Base-by-base conservation (phyloP, 116 monocot genomes). In the Dioscorea cayenensis region DNA sequence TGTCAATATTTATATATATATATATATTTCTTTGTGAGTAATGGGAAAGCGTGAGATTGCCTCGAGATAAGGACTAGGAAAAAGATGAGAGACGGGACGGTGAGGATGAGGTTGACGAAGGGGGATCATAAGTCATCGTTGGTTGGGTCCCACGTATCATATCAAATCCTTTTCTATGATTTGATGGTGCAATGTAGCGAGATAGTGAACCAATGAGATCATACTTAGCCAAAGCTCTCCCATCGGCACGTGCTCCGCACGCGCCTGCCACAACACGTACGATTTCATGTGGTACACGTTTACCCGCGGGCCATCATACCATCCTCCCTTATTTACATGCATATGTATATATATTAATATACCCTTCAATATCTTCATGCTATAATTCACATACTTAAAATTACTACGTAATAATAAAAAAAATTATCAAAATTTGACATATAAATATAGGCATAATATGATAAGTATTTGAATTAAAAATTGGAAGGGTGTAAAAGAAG, bases 161-260 rank as follows among this genome's bases (percentile, higher is more conserved):
- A 70, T 70, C 49, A 20, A 55, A 51, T 51, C 43, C 48, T 16
- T 67, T 6, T n/a, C 48, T 27, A 21, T 67, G 37, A 48, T 67
- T n/a, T 67, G 48, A n/a, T 11, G 36, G 35, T 23, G 65, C 28
- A 65, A 32, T 65, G 65, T 14, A 65, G 62, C 11, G 65, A 17
- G 17, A 14, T 27, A 23, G 65, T 23, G 23, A 11, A 14, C 0
- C 5, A n/a, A 7, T 4, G 2, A 20, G 5, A n/a, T n/a, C 5
- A 38, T 38, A 38, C 9, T 6, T 11, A 16, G 55, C 14, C 14
- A 55, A 16, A 55, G 1, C 36, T 32, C 32, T 32, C 29, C 65
- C 32, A n/a, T 32, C 35, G 1, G 65, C 65, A 65, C 65, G 65
- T 65, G 35, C 65, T 11, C 65, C 65, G 28, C 65, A 65, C 65